Conservation (phyloP, 805 yeast species). For the Candida ipomoeae region DNA sequence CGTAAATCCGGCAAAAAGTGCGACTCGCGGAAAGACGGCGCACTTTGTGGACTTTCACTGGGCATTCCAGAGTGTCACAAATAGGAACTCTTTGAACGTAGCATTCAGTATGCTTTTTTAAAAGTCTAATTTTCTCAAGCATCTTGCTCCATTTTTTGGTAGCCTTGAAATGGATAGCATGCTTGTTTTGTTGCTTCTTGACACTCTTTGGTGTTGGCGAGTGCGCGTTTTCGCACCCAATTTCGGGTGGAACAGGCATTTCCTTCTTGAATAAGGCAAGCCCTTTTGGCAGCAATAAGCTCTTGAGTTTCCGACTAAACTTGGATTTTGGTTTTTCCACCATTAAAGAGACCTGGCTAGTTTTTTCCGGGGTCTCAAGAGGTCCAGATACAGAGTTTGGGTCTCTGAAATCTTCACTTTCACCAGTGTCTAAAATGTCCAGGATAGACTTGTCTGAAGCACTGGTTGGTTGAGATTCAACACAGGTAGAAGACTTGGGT, state of each 20-base stretch:
- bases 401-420: not conserved
- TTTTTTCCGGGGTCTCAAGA: too few species aligned
- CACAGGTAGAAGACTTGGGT: too few species aligned
- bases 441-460: not conserved
- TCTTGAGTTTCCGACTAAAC: not conserved
- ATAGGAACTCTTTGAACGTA: not conserved
- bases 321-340: not conserved
- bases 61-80: not conserved
- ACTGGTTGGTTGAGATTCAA: too few species aligned
- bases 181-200: not conserved
- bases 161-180: not conserved
- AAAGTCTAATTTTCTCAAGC: not conserved
- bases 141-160: slow-evolving; percentile 1
- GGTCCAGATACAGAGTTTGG: not conserved
- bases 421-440: not conserved
- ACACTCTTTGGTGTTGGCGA: not conserved
- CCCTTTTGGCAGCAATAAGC: not conserved
- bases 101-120: not conserved
- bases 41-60: not conserved
- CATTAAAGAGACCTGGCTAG: not conserved
- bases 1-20: not conserved
- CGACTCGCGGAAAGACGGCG: not conserved
- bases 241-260: not conserved
- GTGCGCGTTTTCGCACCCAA: not conserved
- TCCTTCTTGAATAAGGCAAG: not conserved